Evolutionary conservation across 106 monocot genomes (phyloP).

Genomic region (Platanthera guangdongensis): DNA sequence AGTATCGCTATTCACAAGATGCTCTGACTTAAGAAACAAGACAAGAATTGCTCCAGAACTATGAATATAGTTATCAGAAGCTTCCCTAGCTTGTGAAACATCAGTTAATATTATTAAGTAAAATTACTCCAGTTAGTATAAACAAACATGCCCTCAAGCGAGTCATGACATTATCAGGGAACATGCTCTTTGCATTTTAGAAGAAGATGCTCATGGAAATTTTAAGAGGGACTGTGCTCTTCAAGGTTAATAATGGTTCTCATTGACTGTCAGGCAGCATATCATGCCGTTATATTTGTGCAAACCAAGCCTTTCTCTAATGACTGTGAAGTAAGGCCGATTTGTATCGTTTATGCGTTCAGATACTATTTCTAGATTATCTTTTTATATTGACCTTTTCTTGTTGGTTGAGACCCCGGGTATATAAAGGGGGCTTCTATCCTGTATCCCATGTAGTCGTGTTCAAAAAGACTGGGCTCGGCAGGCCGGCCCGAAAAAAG

Average conservation of each 20-base stretch:
- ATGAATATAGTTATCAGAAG: background rate
- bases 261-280: too few species aligned
- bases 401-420: too few species aligned
- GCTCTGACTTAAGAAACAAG: background rate
- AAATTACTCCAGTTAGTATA: background rate
- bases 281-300: too few species aligned
- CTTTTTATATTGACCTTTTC: too few species aligned
- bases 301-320: too few species aligned
- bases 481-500: too few species aligned
- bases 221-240: background rate
- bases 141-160: background rate
- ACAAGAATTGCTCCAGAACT: background rate
- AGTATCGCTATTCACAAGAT: background rate
- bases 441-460: too few species aligned
- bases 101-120: background rate
- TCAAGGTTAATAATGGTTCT: background rate
- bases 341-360: too few species aligned
- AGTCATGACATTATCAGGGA: background rate
- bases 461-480: too few species aligned
- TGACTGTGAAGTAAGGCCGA: too few species aligned
- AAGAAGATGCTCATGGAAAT: background rate
- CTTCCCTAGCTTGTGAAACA: background rate
- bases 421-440: too few species aligned
- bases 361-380: too few species aligned
- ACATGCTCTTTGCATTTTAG: background rate